A percentile compares a stretch with the other conserved stretches of the same genome.
These are phyloP conservation scores for Usnea hakonensis DNA, from an alignment of 495 filamentous ascomycete species.

Conservation along the genomic window DNA sequence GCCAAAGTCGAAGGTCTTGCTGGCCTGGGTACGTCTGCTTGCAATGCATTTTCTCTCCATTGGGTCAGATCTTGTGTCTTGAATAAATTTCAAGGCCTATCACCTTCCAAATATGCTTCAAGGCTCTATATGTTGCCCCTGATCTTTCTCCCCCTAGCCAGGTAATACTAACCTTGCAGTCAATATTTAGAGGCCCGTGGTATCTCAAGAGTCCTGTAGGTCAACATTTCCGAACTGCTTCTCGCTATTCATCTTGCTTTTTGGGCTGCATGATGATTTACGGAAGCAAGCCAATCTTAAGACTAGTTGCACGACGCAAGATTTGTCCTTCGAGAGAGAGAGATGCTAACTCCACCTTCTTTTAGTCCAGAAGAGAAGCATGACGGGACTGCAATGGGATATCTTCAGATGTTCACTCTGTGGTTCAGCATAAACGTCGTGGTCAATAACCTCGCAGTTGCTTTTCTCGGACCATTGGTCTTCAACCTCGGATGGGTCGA, in stretches of 20 bases:
- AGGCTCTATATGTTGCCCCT: no score
- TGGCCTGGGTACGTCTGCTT: conserved; percentile 1
- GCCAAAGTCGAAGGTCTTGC: conserved; percentile 18
- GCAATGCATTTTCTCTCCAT: neutral
- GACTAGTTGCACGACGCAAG: no score
- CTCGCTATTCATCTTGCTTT: no score
- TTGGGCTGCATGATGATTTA: no score
- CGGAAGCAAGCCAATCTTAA: no score
- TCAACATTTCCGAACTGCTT: no score
- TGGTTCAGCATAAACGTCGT: conserved; percentile 49
- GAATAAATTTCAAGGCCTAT: neutral
- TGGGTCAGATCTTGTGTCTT: neutral
- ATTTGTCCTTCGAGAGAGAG: no score
- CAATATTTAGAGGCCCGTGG: conserved; percentile 9
- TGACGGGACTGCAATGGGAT: neutral
- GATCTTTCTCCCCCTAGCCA: neutral
- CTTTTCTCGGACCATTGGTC: conserved; percentile 58
- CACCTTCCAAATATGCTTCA: neutral
- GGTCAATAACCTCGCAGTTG: conserved; percentile 62
- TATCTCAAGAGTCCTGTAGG: conserved; percentile 16
- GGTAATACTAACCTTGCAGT: neutral
- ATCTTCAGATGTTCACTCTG: conserved; percentile 23
- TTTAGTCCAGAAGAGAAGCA: conserved; percentile 18
- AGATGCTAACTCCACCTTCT: no score
- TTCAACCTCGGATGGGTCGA: conserved; percentile 60